These are phyloP conservation scores for Dioszegia crocea DNA, from an alignment of 768 basidiomycete species.

Conservation along the genomic window DNA sequence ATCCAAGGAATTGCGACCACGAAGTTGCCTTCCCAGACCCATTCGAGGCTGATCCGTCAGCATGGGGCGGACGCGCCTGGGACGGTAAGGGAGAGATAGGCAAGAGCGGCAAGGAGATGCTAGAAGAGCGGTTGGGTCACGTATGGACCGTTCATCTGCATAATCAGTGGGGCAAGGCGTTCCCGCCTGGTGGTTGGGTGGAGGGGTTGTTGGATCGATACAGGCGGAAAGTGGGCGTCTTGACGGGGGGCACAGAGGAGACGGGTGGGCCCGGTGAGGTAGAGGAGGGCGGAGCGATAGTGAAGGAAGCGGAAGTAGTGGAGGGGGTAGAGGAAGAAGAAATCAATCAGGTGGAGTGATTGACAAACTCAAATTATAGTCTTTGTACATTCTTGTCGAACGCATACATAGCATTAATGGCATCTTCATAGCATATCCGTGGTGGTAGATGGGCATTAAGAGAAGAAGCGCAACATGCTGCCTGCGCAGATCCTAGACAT, in stretches of 20 bases:
- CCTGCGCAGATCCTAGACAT: too few species aligned
- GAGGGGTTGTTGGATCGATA: conserved; percentile 60
- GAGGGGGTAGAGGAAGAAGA: neutral
- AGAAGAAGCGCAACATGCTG: too few species aligned
- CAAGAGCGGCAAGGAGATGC: conserved; percentile 47
- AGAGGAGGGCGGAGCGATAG: neutral
- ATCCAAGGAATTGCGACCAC: conserved; percentile 81
- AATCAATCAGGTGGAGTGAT: too few species aligned
- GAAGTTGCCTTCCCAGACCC: conserved; percentile 93
- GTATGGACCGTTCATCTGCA: conserved; percentile 86
- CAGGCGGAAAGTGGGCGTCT: conserved; percentile 28
- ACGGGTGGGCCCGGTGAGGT: neutral
- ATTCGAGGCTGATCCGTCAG: conserved; percentile 58
- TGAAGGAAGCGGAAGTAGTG: neutral
- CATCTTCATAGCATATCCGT: too few species aligned
- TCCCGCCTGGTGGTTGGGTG: conserved; percentile 81
- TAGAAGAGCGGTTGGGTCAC: conserved; percentile 58
- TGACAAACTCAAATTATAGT: too few species aligned
- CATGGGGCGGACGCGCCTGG: conserved; percentile 64
- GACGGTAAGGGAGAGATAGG: conserved; percentile 53
- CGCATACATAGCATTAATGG: too few species aligned
- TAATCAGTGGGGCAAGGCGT: conserved; percentile 90
- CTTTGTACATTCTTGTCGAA: too few species aligned
- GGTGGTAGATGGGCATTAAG: too few species aligned
- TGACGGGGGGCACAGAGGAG: conserved; percentile 22